Percentiles rank a stretch among this genome's conserved stretches.
These are phyloP conservation scores for Suillus ampliporus DNA, from an alignment of 768 basidiomycete genomes.

Conservation along the genomic window DNA sequence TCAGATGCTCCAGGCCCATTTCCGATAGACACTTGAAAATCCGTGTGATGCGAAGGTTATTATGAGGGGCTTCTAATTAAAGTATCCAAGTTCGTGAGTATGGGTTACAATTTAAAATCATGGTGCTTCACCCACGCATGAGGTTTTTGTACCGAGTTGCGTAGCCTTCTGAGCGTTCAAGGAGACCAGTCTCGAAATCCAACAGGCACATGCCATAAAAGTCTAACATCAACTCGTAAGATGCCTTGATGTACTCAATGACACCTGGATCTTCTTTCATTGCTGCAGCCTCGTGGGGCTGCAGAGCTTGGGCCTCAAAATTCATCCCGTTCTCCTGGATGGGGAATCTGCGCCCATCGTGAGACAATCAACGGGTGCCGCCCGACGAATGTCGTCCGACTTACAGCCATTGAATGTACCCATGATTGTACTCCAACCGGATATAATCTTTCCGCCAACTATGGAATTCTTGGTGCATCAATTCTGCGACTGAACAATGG, in stretches of 20 bases:
- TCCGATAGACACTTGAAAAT: constrained; percentile 80
- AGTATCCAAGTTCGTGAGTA: constrained; percentile 5
- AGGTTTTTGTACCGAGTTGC: constrained; percentile 66
- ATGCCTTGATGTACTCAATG: constrained; percentile 55
- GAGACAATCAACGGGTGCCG: background rate
- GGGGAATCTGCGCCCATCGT: constrained; percentile 56
- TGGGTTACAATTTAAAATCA: background rate
- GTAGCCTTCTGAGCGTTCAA: constrained; percentile 59
- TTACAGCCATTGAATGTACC: constrained; percentile 82
- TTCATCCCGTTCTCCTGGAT: constrained; percentile 80
- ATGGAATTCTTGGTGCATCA: constrained; percentile 11
- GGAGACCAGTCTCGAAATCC: constrained; percentile 59
- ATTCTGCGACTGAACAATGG: constrained; percentile 1
- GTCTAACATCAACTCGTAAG: constrained; percentile 78
- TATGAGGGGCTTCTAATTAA: constrained; percentile 66
- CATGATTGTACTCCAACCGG: constrained; percentile 70
- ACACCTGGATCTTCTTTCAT: constrained; percentile 59
- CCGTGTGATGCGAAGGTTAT: constrained; percentile 77
- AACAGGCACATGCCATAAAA: constrained; percentile 80
- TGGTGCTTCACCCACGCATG: constrained; percentile 53
- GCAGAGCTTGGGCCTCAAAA: constrained; percentile 66
- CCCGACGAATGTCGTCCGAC: constrained; percentile 29
- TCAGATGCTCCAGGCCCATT: constrained; percentile 66
- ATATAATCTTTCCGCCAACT: constrained; percentile 72
- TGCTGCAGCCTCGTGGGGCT: constrained; percentile 62